These are phyloP conservation scores for Leucocoprinus birnbaumii DNA, from an alignment of 768 basidiomycete genomes.

Conservation along the genomic window DNA sequence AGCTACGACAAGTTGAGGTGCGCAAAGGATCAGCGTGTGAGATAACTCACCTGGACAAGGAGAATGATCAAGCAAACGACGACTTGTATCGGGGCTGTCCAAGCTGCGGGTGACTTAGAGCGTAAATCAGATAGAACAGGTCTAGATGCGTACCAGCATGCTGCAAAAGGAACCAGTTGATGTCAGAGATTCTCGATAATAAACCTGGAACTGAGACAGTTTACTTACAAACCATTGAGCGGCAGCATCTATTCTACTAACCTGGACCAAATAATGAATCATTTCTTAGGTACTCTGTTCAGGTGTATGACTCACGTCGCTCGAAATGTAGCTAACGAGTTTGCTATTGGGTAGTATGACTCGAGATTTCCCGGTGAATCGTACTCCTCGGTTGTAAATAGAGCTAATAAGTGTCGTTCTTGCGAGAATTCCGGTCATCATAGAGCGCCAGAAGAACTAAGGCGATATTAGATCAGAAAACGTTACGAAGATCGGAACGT, in stretches of 20 bases:
- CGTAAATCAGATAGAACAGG: background rate
- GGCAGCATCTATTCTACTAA: slow-evolving; percentile 55
- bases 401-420: slow-evolving; percentile 66
- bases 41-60: slow-evolving; percentile 53
- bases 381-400: slow-evolving; percentile 68
- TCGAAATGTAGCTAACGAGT: slow-evolving; percentile 59
- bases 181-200: background rate
- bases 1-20: slow-evolving; percentile 34
- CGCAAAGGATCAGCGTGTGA: no score
- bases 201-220: slow-evolving; percentile 1
- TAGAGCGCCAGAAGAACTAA: slow-evolving; percentile 71
- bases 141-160: slow-evolving; percentile 33
- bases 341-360: slow-evolving; percentile 58
- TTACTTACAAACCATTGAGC: slow-evolving; percentile 71
- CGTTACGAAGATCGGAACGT: slow-evolving; percentile 3
- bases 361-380: slow-evolving; percentile 63
- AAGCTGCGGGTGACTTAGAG: slow-evolving; percentile 28
- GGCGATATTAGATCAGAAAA: slow-evolving; percentile 3
- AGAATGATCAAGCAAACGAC: slow-evolving; percentile 57
- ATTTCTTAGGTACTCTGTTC: background rate
- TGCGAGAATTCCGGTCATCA: slow-evolving; percentile 62
- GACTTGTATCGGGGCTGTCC: slow-evolving; percentile 71
- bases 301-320: slow-evolving; percentile 51
- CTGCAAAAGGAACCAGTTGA: slow-evolving; percentile 22
- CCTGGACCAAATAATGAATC: slow-evolving; percentile 23